Evolutionary conservation across 352 stramenopile genomes (phyloP).

Genomic region (Phytophthora niederhauseri): DNA sequence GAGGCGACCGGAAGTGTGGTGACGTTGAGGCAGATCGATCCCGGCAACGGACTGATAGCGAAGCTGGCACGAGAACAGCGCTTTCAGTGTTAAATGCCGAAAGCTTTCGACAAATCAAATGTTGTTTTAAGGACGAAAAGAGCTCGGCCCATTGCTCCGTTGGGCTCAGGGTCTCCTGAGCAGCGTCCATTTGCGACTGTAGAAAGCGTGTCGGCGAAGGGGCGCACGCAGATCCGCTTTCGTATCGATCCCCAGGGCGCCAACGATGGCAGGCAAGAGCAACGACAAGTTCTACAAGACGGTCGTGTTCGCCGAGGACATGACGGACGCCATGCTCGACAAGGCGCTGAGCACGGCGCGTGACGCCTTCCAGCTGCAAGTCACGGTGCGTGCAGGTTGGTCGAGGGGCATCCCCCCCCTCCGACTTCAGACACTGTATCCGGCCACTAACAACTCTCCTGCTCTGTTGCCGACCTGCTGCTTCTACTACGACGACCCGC

Average conservation of each 20-base stretch:
- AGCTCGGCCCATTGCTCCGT: no score
- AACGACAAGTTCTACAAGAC: slow-evolving; percentile 91
- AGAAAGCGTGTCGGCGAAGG: background rate
- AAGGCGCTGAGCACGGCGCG: slow-evolving; percentile 89
- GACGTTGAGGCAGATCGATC: no score
- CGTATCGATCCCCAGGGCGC: background rate
- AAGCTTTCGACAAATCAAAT: no score
- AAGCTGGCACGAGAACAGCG: no score
- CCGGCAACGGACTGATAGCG: no score
- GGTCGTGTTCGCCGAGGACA: slow-evolving; percentile 95
- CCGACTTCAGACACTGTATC: background rate
- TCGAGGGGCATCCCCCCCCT: no score
- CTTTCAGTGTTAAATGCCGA: no score
- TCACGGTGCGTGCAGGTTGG: slow-evolving; percentile 45
- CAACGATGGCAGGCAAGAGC: slow-evolving; percentile 64
- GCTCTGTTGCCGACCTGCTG: background rate
- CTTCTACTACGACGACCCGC: slow-evolving; percentile 6
- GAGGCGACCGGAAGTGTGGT: no score
- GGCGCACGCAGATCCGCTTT: slow-evolving; percentile 10
- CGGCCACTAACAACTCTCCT: background rate
- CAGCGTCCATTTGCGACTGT: background rate
- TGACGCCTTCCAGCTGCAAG: slow-evolving; percentile 92
- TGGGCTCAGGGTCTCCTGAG: no score
- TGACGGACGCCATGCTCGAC: slow-evolving; percentile 95
- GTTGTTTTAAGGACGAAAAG: no score